phyloP scores from a whole-genome alignment of 306 rosid genomes.

The Castanea sativa region DNA sequence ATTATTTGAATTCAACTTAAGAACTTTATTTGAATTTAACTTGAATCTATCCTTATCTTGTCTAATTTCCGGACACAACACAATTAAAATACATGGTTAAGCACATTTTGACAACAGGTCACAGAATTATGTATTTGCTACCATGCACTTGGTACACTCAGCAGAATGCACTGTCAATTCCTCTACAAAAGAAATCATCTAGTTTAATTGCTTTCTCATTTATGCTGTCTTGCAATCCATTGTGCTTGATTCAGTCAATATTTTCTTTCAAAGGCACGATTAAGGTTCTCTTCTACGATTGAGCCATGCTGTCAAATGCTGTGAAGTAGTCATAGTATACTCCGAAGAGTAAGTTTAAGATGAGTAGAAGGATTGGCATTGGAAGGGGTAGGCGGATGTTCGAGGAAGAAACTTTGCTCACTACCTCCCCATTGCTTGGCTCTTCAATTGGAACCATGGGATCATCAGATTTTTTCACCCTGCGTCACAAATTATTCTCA shows the following conservation, averaged over 20 bases:
- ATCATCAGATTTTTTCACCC: slow-evolving; percentile 31
- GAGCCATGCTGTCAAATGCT: slow-evolving; percentile 19
- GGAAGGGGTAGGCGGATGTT: slow-evolving; percentile 41
- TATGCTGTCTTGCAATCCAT: slow-evolving; percentile 2
- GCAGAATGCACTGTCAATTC: not conserved
- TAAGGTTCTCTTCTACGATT: slow-evolving; percentile 12
- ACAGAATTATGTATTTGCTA: not conserved
- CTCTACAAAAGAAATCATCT: slow-evolving; percentile 2
- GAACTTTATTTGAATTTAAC: too few relatives aligned
- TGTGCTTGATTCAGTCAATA: not conserved
- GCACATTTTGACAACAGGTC: not conserved
- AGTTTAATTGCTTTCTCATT: not conserved
- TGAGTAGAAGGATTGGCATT: slow-evolving; percentile 19
- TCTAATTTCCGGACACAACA: too few relatives aligned
- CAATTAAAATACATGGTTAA: not conserved
- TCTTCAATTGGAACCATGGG: slow-evolving; percentile 35
- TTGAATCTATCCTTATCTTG: too few relatives aligned
- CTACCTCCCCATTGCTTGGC: slow-evolving; percentile 33
- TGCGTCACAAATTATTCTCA: slow-evolving; percentile 29
- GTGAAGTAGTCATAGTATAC: not conserved
- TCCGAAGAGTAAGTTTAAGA: slow-evolving; percentile 12
- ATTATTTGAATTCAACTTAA: too few relatives aligned
- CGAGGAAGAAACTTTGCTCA: slow-evolving; percentile 48
- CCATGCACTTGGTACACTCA: not conserved
- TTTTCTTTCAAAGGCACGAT: not conserved